Evolutionary conservation across 441 rosid genomes (phyloP).

Genomic region (Pelargonium citronellum): DNA sequence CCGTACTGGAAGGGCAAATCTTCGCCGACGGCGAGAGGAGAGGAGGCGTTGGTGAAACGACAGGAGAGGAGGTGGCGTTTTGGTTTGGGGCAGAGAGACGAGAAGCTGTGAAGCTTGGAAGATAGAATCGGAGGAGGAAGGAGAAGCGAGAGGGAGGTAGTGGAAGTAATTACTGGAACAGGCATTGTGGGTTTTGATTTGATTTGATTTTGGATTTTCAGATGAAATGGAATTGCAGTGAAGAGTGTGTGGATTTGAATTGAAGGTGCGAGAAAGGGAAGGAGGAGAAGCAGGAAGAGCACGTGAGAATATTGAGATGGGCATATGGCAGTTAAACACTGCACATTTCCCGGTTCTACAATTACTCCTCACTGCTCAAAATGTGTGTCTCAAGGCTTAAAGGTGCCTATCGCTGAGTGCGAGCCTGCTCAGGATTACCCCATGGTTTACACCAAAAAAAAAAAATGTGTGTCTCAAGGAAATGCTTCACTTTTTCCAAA

Average conservation of each 20-base stretch:
- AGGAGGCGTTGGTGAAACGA: slow-evolving; percentile 13
- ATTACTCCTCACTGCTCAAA: too few relatives aligned
- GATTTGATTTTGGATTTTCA: too few relatives aligned
- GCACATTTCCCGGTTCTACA: not conserved
- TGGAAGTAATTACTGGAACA: not conserved
- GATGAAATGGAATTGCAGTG: not conserved
- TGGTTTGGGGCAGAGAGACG: not conserved
- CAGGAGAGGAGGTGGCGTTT: slow-evolving; percentile 10
- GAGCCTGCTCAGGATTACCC: too few relatives aligned
- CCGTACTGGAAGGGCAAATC: slow-evolving; percentile 61
- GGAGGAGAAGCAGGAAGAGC: not conserved
- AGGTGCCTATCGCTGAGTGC: too few relatives aligned
- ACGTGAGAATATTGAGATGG: not conserved
- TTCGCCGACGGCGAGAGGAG: slow-evolving; percentile 42
- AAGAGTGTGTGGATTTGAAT: not conserved
- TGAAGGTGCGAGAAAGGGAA: not conserved
- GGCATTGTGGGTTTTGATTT: too few relatives aligned
- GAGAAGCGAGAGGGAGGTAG: slow-evolving; percentile 25
- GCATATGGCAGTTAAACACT: not conserved
- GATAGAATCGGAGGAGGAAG: slow-evolving; percentile 14
- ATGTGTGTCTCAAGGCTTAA: too few relatives aligned
- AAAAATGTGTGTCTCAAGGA: too few relatives aligned
- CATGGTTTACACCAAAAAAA: too few relatives aligned
- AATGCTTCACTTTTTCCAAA: too few relatives aligned
- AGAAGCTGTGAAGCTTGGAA: slow-evolving; percentile 10